phyloP scores from a whole-genome alignment of 768 basidiomycete genomes.

The Trametes meyenii region DNA sequence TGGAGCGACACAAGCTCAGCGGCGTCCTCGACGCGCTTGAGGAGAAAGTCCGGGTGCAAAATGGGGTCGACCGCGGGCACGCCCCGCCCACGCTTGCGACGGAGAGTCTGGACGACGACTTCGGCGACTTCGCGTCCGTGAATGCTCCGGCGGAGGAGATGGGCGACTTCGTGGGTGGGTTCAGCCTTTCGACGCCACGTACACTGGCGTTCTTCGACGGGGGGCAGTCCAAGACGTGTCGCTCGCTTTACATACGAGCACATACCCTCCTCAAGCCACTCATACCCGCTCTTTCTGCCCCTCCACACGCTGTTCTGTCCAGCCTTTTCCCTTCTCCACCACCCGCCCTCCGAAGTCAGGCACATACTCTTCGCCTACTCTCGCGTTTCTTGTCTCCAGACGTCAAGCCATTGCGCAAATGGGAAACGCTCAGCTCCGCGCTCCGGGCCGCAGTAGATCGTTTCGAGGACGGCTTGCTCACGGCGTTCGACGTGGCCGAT shows the following conservation, averaged over 20 bases:
- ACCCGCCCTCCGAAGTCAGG: constrained; percentile 53
- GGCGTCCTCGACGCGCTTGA: constrained; percentile 65
- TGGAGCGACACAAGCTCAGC: constrained; percentile 47
- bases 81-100: constrained; percentile 65
- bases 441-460: constrained; percentile 82
- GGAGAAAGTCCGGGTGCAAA: constrained; percentile 43
- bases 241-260: constrained; percentile 65
- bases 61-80: constrained; percentile 41
- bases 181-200: constrained; percentile 37
- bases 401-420: constrained; percentile 72
- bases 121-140: constrained; percentile 78
- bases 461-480: constrained; percentile 85
- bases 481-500: constrained; percentile 89
- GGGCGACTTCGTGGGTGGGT: constrained; percentile 48
- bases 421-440: constrained; percentile 62
- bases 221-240: constrained; percentile 41
- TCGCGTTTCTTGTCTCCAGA: constrained; percentile 69
- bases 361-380: constrained; percentile 72
- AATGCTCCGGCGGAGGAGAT: constrained; percentile 44
- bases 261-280: constrained; percentile 67
- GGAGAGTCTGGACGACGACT: constrained; percentile 75
- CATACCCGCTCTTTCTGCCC: constrained; percentile 54
- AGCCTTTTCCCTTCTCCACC: constrained; percentile 41
- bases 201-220: constrained; percentile 27
- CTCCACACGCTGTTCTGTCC: constrained; percentile 70